phyloP scores from a whole-genome alignment of 2,329 filamentous ascomycete genomes.

The Diaporthe sp. region DNA sequence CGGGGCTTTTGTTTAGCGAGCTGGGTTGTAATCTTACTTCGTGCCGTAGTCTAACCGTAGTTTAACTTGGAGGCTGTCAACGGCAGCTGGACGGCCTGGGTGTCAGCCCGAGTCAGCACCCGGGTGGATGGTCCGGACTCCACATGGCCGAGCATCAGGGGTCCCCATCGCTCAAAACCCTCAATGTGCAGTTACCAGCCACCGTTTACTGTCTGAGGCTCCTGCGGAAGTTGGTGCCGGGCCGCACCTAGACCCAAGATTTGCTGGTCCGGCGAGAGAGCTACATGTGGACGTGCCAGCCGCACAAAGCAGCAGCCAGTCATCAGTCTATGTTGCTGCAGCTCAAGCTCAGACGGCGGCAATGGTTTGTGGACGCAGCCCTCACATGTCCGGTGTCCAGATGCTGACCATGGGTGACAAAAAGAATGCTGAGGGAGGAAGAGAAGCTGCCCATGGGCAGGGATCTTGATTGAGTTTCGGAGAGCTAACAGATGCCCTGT shows the following conservation, averaged over 20 bases:
- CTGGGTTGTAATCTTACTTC: not conserved
- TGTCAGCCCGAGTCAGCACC: constrained; percentile 25
- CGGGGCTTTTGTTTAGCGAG: not conserved
- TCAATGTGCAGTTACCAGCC: constrained; percentile 37
- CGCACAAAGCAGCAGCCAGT: not conserved
- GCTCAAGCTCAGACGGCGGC: not conserved
- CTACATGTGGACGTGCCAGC: not conserved
- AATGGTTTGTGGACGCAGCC: not conserved
- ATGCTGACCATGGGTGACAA: not conserved
- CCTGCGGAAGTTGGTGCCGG: constrained; percentile 6
- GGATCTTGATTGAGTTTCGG: constrained; percentile 28
- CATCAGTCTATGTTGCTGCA: not conserved
- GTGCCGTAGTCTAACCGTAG: not conserved
- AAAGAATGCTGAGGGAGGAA: not conserved
- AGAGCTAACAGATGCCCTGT: constrained; percentile 1
- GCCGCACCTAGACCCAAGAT: not conserved
- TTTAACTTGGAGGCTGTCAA: not conserved
- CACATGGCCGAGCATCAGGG: constrained; percentile 14
- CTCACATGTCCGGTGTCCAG: not conserved
- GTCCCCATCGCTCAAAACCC: not conserved
- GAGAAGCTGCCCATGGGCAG: constrained; percentile 6
- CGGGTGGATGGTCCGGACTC: not conserved
- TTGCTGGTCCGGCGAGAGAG: not conserved
- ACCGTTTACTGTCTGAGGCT: constrained; percentile 32
- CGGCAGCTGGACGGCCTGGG: not conserved